Conservation (phyloP, 176 grass and related monocot genomes). For the Ampelocalamus luodianensis region DNA sequence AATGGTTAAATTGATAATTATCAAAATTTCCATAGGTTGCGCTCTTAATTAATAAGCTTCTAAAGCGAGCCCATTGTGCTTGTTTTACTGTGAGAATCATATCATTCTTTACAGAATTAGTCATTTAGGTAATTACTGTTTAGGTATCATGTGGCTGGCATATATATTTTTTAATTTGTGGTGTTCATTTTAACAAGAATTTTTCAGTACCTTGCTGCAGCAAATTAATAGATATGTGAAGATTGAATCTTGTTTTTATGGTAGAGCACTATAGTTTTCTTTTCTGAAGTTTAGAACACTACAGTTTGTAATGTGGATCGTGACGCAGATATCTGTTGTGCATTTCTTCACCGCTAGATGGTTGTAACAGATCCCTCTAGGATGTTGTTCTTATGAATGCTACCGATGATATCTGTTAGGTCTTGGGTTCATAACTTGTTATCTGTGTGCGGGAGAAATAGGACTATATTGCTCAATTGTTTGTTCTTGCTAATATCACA, state of each 20-base stretch:
- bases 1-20: neutral
- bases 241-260: neutral
- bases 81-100: neutral
- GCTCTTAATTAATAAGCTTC: neutral
- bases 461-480: neutral
- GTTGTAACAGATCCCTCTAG: neutral
- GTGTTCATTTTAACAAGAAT: neutral
- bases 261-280: neutral
- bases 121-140: neutral
- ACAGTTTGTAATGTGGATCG: neutral
- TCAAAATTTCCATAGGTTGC: neutral
- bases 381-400: neutral
- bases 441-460: neutral
- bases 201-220: neutral
- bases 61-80: neutral
- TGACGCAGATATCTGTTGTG: neutral
- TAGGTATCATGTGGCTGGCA: neutral
- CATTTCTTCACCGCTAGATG: no score
- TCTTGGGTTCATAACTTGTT: neutral
- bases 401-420: neutral
- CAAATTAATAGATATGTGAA: neutral
- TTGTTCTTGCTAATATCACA: constrained; percentile 25
- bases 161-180: neutral
- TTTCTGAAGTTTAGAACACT: constrained; percentile 17
- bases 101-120: neutral